Conservation (phyloP, 331 rosid genomes). For the Quercus phellos region DNA sequence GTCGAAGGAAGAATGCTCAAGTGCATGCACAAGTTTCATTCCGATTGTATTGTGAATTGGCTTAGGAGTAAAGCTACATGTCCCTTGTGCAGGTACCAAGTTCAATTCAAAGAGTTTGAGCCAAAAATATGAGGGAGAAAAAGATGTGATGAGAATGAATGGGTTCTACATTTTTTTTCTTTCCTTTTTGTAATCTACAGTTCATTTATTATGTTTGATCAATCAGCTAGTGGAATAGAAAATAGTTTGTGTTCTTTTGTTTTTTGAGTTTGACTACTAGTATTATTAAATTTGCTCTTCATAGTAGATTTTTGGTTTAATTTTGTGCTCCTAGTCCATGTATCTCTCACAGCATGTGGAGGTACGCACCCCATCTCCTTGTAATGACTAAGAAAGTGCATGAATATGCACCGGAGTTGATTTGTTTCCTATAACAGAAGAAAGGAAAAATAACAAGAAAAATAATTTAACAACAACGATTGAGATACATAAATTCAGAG, state of each 20-base stretch:
- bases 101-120: not conserved
- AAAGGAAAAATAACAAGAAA: too few species aligned
- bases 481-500: too few species aligned
- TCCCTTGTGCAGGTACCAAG: conserved; percentile 4
- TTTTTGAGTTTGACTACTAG: too few species aligned
- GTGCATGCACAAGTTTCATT: conserved; percentile 5
- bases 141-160: not conserved
- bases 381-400: too few species aligned
- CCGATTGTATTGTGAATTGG: not conserved
- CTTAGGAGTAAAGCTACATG: not conserved
- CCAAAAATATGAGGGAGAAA: not conserved
- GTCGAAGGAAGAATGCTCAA: not conserved
- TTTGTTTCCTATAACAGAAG: too few species aligned
- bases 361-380: too few species aligned
- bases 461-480: too few species aligned
- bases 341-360: too few species aligned
- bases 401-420: too few species aligned
- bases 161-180: not conserved
- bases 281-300: too few species aligned
- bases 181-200: not conserved
- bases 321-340: too few species aligned
- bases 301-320: too few species aligned
- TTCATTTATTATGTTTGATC: not conserved
- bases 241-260: not conserved
- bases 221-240: not conserved